These are phyloP conservation scores for Vigna mungo DNA, from an alignment of 306 rosid genomes.

Conservation along the genomic window DNA sequence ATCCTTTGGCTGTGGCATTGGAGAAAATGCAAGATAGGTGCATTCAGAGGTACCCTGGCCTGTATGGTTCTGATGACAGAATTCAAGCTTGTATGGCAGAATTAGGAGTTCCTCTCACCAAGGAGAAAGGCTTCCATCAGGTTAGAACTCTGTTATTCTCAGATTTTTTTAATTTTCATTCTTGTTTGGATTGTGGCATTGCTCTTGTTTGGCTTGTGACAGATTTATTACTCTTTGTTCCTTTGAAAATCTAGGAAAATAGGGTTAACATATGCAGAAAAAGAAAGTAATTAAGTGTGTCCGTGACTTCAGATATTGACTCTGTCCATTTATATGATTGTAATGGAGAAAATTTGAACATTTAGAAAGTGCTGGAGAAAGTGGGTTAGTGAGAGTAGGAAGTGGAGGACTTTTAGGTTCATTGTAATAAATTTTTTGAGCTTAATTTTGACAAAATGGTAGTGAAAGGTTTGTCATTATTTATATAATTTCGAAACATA, in stretches of 20 bases:
- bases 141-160: slow-evolving; percentile 43
- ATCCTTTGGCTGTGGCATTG: slow-evolving; percentile 62
- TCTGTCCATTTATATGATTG: slow-evolving; percentile 17
- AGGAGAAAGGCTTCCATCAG: slow-evolving; percentile 80
- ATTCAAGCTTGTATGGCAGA: slow-evolving; percentile 88
- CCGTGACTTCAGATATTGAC: not conserved
- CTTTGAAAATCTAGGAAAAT: slow-evolving; percentile 7
- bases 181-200: not conserved
- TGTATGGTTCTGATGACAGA: slow-evolving; percentile 80
- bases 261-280: not conserved
- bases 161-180: not conserved
- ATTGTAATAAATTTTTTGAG: not conserved
- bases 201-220: not conserved
- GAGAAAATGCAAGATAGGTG: slow-evolving; percentile 78
- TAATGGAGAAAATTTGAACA: slow-evolving; percentile 11
- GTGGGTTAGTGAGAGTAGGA: not conserved
- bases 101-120: slow-evolving; percentile 83
- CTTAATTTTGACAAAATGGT: too few species aligned
- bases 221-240: slow-evolving; percentile 3
- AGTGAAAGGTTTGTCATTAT: too few species aligned
- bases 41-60: slow-evolving; percentile 60
- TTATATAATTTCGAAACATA: too few species aligned
- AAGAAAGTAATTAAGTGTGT: not conserved
- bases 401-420: not conserved
- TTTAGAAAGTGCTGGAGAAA: not conserved